Conservation (phyloP, 225 moss, liverwort and hornwort species). For the Antitrichia curtipendula region DNA sequence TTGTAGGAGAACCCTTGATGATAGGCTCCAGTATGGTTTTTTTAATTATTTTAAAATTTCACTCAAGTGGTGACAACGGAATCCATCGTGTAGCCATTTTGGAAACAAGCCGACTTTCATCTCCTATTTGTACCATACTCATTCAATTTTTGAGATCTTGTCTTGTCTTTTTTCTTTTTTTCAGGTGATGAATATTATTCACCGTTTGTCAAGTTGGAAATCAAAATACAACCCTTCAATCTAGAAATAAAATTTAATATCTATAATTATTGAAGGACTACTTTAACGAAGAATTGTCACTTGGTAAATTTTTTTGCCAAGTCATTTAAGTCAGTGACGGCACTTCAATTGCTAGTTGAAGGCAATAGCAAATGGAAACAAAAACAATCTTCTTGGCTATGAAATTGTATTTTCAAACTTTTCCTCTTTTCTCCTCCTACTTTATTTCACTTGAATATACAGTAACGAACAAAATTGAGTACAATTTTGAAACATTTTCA, state of each 20-base stretch:
- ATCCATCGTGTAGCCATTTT: background rate
- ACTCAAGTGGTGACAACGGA: background rate
- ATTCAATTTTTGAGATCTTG: background rate
- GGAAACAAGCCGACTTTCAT: background rate
- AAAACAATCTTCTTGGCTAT: background rate
- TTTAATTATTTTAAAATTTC: background rate
- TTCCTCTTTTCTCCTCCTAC: rapidly evolving
- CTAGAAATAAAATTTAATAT: background rate
- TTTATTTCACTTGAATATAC: too few species aligned
- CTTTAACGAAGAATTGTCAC: background rate
- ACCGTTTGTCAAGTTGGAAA: background rate
- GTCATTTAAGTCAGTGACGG: background rate
- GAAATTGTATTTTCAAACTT: background rate
- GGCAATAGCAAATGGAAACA: background rate
- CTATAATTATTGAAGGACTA: background rate
- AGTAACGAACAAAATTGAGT: too few species aligned
- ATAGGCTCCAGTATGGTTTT: background rate
- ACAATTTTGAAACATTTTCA: too few species aligned
- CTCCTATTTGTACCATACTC: background rate
- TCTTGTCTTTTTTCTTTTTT: too few species aligned
- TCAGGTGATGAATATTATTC: background rate
- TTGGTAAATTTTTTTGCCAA: background rate
- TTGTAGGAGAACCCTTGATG: background rate
- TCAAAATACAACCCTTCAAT: background rate
- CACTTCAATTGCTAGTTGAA: background rate